These are phyloP conservation scores for Anthracocystis walkeri DNA, from an alignment of 1,284 basidiomycete species.

Conservation along the genomic window DNA sequence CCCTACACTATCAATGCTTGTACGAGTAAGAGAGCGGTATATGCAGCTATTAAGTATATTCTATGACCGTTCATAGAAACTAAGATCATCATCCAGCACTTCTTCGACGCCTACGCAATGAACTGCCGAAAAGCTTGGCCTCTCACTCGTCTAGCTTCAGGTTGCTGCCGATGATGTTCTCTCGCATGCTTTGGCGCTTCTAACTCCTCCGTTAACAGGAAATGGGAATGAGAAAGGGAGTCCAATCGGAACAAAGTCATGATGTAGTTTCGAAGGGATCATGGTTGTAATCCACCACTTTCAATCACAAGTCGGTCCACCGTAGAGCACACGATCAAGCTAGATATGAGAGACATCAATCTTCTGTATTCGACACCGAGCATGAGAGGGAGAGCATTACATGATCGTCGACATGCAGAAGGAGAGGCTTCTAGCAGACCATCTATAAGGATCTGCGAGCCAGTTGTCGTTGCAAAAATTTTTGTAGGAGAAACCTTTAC, in stretches of 20 bases:
- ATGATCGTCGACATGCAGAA: slow-evolving; percentile 15
- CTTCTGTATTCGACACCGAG: slow-evolving; percentile 16
- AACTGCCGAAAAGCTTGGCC: too few species aligned
- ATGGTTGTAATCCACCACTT: background rate
- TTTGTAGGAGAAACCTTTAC: slow-evolving; percentile 4
- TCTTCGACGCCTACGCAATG: too few species aligned
- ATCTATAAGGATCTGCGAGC: slow-evolving; percentile 12
- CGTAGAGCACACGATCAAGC: background rate
- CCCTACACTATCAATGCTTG: slow-evolving; percentile 57
- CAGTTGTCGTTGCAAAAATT: background rate
- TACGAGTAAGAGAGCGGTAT: background rate
- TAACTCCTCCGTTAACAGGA: too few species aligned
- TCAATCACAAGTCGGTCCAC: background rate
- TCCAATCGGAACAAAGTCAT: too few species aligned
- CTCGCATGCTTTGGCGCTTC: too few species aligned
- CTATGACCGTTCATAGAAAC: too few species aligned
- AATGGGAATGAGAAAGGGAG: too few species aligned
- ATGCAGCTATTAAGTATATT: background rate
- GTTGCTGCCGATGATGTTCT: too few species aligned
- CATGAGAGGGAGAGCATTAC: background rate
- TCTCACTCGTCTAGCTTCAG: too few species aligned
- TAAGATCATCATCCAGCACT: too few species aligned
- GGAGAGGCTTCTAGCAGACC: slow-evolving; percentile 24
- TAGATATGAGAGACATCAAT: slow-evolving; percentile 3
- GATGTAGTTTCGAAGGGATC: too few species aligned